Evolutionary conservation across 75 land plant species (phyloP).

Genomic region (Pinus albicaulis): DNA sequence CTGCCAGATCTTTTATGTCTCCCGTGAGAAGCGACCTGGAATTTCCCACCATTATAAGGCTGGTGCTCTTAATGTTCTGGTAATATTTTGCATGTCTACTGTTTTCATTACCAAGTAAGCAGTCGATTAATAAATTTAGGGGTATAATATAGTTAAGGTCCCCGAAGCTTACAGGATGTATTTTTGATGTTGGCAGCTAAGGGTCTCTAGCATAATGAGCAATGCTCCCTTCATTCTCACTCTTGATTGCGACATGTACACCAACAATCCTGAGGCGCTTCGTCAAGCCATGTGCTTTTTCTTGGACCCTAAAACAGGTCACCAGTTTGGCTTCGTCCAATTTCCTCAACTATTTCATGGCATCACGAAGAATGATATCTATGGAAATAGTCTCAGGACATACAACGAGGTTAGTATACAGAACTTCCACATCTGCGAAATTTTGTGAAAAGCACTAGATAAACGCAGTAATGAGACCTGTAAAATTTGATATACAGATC

Average conservation of each 20-base stretch:
- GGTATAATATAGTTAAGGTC: too few relatives aligned
- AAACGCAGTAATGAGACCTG: background rate
- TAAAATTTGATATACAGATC: slow-evolving; percentile 12
- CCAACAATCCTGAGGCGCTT: slow-evolving; percentile 32
- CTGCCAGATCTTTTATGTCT: slow-evolving; percentile 64
- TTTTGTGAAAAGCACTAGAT: background rate
- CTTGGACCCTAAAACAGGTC: slow-evolving; percentile 31
- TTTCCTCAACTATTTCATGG: slow-evolving; percentile 32
- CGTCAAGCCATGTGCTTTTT: slow-evolving; percentile 34
- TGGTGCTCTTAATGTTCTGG: slow-evolving; percentile 75
- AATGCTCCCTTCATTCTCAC: slow-evolving; percentile 37
- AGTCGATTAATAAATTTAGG: background rate
- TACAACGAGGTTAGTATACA: slow-evolving; percentile 15
- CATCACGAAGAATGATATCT: slow-evolving; percentile 38
- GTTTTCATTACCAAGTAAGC: background rate
- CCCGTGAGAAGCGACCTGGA: slow-evolving; percentile 67
- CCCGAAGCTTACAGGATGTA: too few relatives aligned
- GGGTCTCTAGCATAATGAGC: slow-evolving; percentile 30
- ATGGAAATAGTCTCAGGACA: slow-evolving; percentile 12
- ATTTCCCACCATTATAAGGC: slow-evolving; percentile 62
- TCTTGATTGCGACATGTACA: slow-evolving; percentile 38
- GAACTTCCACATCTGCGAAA: background rate
- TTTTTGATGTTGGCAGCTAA: background rate
- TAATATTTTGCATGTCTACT: slow-evolving; percentile 4
- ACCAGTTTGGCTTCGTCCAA: slow-evolving; percentile 28